Evolutionary conservation across 208 protist species (phyloP).

Genomic region (Crithidia bombi): DNA sequence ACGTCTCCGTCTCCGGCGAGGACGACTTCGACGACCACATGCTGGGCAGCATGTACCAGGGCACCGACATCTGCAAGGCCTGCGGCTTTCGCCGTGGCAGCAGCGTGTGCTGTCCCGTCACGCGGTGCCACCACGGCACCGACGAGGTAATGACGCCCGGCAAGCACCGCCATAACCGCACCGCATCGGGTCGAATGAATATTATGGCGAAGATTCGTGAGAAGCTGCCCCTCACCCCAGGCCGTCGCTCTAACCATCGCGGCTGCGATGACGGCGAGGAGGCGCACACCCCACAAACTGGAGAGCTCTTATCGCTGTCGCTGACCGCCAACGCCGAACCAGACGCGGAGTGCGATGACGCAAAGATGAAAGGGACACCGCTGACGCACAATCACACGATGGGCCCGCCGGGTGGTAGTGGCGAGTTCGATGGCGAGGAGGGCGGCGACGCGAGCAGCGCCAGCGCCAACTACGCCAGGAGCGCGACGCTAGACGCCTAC

Average conservation of each 20-base stretch:
- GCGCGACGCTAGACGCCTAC: constrained; percentile 6
- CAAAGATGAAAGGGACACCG: background rate
- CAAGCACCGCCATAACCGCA: constrained; percentile 18
- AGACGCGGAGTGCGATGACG: background rate
- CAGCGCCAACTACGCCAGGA: no score
- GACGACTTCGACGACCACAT: constrained; percentile 58
- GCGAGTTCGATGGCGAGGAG: constrained; percentile 5
- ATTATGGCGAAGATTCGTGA: constrained; percentile 18
- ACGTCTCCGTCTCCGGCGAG: constrained; percentile 9
- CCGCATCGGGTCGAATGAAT: constrained; percentile 4
- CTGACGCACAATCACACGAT: constrained; percentile 3
- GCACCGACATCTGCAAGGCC: constrained; percentile 42
- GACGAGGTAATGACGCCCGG: constrained; percentile 31
- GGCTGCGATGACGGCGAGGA: constrained; percentile 14
- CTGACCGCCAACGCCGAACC: background rate
- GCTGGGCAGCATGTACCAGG: constrained; percentile 36
- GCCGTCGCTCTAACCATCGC: background rate
- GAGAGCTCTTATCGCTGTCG: constrained; percentile 4
- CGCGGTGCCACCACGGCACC: constrained; percentile 56
- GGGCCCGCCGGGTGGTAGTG: background rate
- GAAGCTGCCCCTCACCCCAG: constrained; percentile 20
- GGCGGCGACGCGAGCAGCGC: constrained; percentile 4
- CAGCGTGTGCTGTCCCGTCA: constrained; percentile 53
- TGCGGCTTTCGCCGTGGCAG: constrained; percentile 48
- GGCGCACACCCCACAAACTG: background rate